phyloP scores from a whole-genome alignment of 495 filamentous ascomycete species.

The Penicillium fimorum region DNA sequence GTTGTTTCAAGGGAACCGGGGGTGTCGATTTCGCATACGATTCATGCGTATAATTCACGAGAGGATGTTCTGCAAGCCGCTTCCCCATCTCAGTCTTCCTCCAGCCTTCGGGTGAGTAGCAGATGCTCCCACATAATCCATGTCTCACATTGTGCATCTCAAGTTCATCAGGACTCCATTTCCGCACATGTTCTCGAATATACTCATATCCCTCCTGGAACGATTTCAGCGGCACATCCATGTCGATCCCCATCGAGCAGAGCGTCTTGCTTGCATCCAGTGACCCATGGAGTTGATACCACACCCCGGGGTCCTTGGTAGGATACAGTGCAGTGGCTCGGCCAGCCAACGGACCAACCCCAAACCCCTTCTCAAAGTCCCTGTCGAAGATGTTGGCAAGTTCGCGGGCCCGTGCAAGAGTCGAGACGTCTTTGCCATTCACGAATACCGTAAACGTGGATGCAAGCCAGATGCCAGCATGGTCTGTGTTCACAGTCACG shows the following conservation, averaged over 20 bases:
- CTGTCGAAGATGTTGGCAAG: slow-evolving; percentile 15
- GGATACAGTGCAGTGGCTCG: slow-evolving; percentile 31
- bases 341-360: slow-evolving; percentile 15
- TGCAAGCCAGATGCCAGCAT: slow-evolving; percentile 27
- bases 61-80: slow-evolving; percentile 21
- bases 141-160: slow-evolving; percentile 34
- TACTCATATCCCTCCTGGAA: slow-evolving; percentile 21
- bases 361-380: slow-evolving; percentile 28
- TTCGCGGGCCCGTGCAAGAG: slow-evolving; percentile 13
- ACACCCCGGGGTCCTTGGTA: slow-evolving; percentile 26
- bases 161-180: slow-evolving; percentile 34
- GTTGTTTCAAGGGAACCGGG: slow-evolving; percentile 9
- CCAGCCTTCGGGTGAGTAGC: slow-evolving; percentile 32
- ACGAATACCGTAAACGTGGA: slow-evolving; percentile 18
- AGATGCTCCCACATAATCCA: slow-evolving; percentile 36
- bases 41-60: slow-evolving; percentile 25
- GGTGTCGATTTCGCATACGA: slow-evolving; percentile 26
- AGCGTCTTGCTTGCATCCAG: slow-evolving; percentile 26
- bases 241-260: slow-evolving; percentile 26
- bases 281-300: slow-evolving; percentile 38
- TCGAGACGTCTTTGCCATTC: slow-evolving; percentile 20
- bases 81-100: slow-evolving; percentile 34
- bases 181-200: slow-evolving; percentile 25
- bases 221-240: slow-evolving; percentile 13
- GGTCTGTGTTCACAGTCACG: slow-evolving; percentile 25